Evolutionary conservation across 1,284 basidiomycete genomes (phyloP).

Genomic region (Malassezia nana): DNA sequence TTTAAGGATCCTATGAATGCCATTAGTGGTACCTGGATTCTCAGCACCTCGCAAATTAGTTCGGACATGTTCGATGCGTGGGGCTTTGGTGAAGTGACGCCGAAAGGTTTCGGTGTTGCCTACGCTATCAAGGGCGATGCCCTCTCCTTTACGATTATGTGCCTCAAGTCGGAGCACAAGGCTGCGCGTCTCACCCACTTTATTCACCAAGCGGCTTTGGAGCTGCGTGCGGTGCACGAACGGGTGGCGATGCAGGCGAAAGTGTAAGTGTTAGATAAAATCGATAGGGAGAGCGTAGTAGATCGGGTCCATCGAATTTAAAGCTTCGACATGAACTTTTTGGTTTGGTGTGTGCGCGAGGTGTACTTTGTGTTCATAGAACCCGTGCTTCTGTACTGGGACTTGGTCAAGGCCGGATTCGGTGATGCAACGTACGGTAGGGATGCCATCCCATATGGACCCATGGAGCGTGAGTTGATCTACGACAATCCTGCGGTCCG

Average conservation of each 20-base stretch:
- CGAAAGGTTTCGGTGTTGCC: conserved; percentile 83
- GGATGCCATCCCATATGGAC: conserved; percentile 25
- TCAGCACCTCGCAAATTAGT: conserved; percentile 80
- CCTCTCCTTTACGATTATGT: conserved; percentile 87
- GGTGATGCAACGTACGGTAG: conserved; percentile 44
- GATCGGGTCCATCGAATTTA: neutral
- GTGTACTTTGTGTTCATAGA: conserved; percentile 35
- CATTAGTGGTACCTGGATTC: conserved; percentile 74
- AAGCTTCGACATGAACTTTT: neutral
- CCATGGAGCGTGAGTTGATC: conserved; percentile 29
- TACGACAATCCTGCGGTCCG: conserved; percentile 39
- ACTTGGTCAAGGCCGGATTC: conserved; percentile 24
- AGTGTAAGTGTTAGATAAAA: neutral
- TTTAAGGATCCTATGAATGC: conserved; percentile 69
- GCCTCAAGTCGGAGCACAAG: conserved; percentile 56
- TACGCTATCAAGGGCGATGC: conserved; percentile 81
- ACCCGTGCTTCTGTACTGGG: conserved; percentile 35
- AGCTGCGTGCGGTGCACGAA: conserved; percentile 45
- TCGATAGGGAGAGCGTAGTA: neutral
- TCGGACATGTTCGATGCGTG: conserved; percentile 78
- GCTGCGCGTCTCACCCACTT: conserved; percentile 52
- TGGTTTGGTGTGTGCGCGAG: neutral
- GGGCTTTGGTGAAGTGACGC: conserved; percentile 88
- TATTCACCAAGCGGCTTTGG: conserved; percentile 47
- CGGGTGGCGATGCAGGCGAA: conserved; percentile 24